Conservation (phyloP, 208 protist genomes). For the Wallacemonas sp. region DNA sequence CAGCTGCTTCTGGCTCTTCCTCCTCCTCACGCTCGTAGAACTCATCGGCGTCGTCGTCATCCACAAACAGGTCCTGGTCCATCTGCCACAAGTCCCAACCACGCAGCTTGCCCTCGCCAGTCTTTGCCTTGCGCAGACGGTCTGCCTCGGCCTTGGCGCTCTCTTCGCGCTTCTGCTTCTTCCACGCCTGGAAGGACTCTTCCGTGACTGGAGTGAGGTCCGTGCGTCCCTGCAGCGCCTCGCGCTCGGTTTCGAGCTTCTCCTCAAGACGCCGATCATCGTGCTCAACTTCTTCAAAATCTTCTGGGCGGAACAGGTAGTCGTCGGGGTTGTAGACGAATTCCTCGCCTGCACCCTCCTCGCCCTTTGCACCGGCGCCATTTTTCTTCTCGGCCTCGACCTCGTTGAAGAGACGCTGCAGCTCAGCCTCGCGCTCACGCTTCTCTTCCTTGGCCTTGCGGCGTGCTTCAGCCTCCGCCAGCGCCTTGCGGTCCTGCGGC, state of each 20-base stretch:
- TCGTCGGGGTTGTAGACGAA: slow-evolving; percentile 74
- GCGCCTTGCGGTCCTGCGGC: slow-evolving; percentile 68
- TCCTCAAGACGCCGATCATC: slow-evolving; percentile 87
- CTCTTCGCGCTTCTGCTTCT: slow-evolving; percentile 63
- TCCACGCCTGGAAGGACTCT: slow-evolving; percentile 78
- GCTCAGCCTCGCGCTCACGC: slow-evolving; percentile 76
- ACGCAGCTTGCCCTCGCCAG: slow-evolving; percentile 70
- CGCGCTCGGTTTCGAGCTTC: slow-evolving; percentile 80
- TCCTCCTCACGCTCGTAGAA: slow-evolving; percentile 67
- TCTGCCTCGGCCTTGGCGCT: slow-evolving; percentile 60
- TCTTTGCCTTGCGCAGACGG: slow-evolving; percentile 67
- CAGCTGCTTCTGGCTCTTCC: slow-evolving; percentile 34
- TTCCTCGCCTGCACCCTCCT: slow-evolving; percentile 31
- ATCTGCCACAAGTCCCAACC: slow-evolving; percentile 86
- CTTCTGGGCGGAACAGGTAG: slow-evolving; percentile 88
- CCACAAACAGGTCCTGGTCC: slow-evolving; percentile 82
- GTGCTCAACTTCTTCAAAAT: slow-evolving; percentile 86
- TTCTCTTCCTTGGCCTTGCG: slow-evolving; percentile 74
- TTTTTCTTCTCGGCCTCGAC: slow-evolving; percentile 38
- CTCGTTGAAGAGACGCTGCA: slow-evolving; percentile 81
- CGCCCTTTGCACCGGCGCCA: slow-evolving; percentile 19
- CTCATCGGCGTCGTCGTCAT: slow-evolving; percentile 85
- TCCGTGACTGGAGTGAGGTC: slow-evolving; percentile 86
- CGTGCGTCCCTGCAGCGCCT: slow-evolving; percentile 67
- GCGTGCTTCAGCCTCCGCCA: slow-evolving; percentile 66